Evolutionary conservation across 495 filamentous ascomycete genomes (phyloP).

Genomic region (Talaromyces nanjingensis): DNA sequence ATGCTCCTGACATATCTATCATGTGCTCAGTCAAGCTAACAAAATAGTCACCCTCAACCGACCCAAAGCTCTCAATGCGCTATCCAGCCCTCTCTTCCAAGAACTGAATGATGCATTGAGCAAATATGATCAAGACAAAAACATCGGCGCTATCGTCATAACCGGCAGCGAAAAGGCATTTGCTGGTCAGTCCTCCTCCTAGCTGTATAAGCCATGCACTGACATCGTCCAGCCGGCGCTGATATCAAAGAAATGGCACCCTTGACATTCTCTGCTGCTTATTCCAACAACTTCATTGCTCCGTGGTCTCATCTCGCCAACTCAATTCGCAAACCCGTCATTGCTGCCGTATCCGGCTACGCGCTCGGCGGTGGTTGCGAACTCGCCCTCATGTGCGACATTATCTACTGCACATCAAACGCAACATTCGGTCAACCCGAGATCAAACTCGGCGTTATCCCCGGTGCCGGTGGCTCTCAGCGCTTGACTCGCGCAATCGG

Average conservation of each 20-base stretch:
- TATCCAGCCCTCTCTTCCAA: slow-evolving; percentile 76
- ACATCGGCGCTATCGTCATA: slow-evolving; percentile 71
- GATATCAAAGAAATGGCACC: slow-evolving; percentile 99
- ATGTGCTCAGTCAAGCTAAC: slow-evolving; percentile 8
- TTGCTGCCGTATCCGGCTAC: slow-evolving; percentile 89
- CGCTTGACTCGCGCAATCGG: slow-evolving; percentile 81
- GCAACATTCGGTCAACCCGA: slow-evolving; percentile 95
- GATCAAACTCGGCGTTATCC: slow-evolving; percentile 88
- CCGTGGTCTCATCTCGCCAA: slow-evolving; percentile 81
- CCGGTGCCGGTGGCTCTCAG: slow-evolving; percentile 88
- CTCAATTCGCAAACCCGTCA: slow-evolving; percentile 79
- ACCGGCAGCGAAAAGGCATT: slow-evolving; percentile 86
- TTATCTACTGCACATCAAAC: slow-evolving; percentile 75
- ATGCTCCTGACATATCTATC: slow-evolving; percentile 16
- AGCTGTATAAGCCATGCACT: neutral
- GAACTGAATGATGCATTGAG: slow-evolving; percentile 83
- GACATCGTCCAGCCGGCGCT: slow-evolving; percentile 60
- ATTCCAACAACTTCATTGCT: slow-evolving; percentile 84
- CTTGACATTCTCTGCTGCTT: slow-evolving; percentile 78
- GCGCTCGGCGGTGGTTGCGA: slow-evolving; percentile 95
- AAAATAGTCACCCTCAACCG: slow-evolving; percentile 82
- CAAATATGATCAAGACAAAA: slow-evolving; percentile 60
- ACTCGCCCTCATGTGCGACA: slow-evolving; percentile 94
- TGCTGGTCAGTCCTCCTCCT: slow-evolving; percentile 43
- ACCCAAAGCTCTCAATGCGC: slow-evolving; percentile 89